phyloP scores from a whole-genome alignment of 352 stramenopile species.

The Nothophytophthora sp. region DNA sequence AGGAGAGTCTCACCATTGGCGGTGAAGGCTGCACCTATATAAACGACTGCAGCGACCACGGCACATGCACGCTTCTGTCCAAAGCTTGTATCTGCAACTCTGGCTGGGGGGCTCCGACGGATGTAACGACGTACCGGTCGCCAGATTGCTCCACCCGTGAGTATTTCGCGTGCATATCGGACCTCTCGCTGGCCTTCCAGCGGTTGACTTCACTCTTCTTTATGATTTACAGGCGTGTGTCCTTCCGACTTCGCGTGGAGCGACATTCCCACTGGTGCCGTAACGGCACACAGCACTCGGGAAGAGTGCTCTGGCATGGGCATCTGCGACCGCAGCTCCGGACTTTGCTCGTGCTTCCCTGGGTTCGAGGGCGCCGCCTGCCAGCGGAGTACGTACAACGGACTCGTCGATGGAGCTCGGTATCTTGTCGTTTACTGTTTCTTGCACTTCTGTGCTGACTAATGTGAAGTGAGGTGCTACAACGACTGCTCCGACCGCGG shows the following conservation, averaged over 20 bases:
- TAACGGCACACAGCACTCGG: constrained; percentile 39
- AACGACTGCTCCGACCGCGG: constrained; percentile 81
- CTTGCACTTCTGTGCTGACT: neutral
- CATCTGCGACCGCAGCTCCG: constrained; percentile 69
- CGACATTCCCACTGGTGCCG: constrained; percentile 35
- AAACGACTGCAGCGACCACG: constrained; percentile 87
- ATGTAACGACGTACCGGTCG: constrained; percentile 73
- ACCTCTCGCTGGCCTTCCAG: neutral
- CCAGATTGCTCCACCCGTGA: constrained; percentile 80
- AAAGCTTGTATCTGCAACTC: constrained; percentile 62
- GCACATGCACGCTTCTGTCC: constrained; percentile 70
- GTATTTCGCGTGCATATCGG: constrained; percentile 2
- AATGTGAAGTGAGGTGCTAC: constrained; percentile 44
- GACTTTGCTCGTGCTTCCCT: constrained; percentile 79
- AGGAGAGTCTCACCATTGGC: constrained; percentile 49
- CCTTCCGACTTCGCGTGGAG: constrained; percentile 56
- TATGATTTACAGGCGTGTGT: constrained; percentile 45
- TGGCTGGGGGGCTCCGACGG: constrained; percentile 59
- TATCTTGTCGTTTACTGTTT: neutral
- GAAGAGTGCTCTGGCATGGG: constrained; percentile 91
- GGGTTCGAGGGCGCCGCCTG: constrained; percentile 86
- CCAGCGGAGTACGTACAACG: constrained; percentile 49
- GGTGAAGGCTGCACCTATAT: constrained; percentile 64
- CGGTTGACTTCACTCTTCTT: neutral
- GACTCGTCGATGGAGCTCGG: neutral